These are phyloP conservation scores for Stephanodiscus minutulus DNA, from an alignment of 108 stramenopile genomes.

Conservation along the genomic window DNA sequence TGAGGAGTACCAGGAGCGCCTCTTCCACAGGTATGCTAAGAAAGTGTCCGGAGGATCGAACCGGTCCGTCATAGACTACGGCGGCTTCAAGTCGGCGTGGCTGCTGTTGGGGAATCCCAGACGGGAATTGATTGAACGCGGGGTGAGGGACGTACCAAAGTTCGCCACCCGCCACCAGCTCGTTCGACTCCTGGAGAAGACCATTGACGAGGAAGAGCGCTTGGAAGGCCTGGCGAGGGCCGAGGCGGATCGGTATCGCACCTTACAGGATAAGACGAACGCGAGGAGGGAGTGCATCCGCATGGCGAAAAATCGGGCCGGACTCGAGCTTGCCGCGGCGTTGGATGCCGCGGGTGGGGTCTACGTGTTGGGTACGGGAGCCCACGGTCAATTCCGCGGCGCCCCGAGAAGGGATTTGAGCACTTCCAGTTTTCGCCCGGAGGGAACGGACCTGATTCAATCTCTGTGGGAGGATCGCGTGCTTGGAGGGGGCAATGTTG, in stretches of 20 bases:
- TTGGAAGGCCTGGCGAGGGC: conserved; percentile 57
- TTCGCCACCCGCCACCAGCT: conserved; percentile 48
- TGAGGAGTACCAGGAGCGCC: conserved; percentile 49
- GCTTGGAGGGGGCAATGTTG: conserved; percentile 9
- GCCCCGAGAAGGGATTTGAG: conserved; percentile 28
- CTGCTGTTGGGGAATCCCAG: conserved; percentile 46
- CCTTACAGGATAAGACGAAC: conserved; percentile 47
- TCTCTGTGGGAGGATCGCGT: conserved; percentile 47
- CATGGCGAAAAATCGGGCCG: conserved; percentile 47
- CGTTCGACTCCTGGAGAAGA: conserved; percentile 44
- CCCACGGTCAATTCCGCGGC: conserved; percentile 55
- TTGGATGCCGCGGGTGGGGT: conserved; percentile 69
- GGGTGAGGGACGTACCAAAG: conserved; percentile 51
- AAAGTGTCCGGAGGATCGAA: conserved; percentile 30
- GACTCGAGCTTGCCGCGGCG: conserved; percentile 51
- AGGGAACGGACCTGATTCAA: conserved; percentile 45
- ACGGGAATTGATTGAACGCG: conserved; percentile 60
- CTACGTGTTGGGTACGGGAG: conserved; percentile 66
- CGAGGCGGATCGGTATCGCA: conserved; percentile 55
- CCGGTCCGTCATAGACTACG: conserved; percentile 64
- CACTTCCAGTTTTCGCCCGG: conserved; percentile 32
- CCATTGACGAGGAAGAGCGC: conserved; percentile 62
- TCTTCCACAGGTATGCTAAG: conserved; percentile 62
- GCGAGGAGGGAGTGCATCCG: conserved; percentile 37
- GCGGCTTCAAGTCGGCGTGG: conserved; percentile 70